Evolutionary conservation across 345 rosid genomes (phyloP), one percentile per base, ranked within the genome.

Genomic region (Gossypium rotundifolium): DNA sequence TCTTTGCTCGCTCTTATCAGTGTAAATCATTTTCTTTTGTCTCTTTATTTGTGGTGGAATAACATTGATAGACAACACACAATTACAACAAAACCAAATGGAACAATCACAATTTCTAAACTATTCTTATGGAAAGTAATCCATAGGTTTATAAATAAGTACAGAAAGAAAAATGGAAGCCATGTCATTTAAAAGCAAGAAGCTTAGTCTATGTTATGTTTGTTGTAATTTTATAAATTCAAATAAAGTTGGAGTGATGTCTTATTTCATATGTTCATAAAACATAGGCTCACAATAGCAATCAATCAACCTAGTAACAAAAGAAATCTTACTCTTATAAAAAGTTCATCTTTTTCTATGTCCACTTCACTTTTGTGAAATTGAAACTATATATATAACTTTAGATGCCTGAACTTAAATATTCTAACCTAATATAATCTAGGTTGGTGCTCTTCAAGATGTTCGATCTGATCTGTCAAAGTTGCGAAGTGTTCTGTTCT

Each of bases 361-460:
- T 38, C 38, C 7, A 2, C 40, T 14, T 66, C 44, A 2, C 48
- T 65, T 59, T 53, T 49, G 7, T 23, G 44, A 53, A 78, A 40
- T 66, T 42, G 42, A 67, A 68, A 68, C 44, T 14, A 46, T 18
- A 18, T 9, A 9, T 45, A 49, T 58, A 55, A 62, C 51, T 77
- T 77, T 71, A 48, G 38, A 74, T 78, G 78, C 65, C 52, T 48
- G 67, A 51, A 10, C 62, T 61, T 17, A 74, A 73, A 48, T 44
- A 27, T 23, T 33, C 69, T 6, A 72, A 42, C 78, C 58, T 72
- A 62, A 40, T 44, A 33, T 79, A 53, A 70, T 75, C 64, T 78
- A 95, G 99, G 99, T 95, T 79, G 98, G 99, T 67, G 96, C 98
- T 75, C 97, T 95, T 83, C 99, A 93, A 91, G 99, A 95, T 84